These are phyloP conservation scores for Blastobotrys americana DNA, from an alignment of 805 yeast genomes.

Conservation along the genomic window DNA sequence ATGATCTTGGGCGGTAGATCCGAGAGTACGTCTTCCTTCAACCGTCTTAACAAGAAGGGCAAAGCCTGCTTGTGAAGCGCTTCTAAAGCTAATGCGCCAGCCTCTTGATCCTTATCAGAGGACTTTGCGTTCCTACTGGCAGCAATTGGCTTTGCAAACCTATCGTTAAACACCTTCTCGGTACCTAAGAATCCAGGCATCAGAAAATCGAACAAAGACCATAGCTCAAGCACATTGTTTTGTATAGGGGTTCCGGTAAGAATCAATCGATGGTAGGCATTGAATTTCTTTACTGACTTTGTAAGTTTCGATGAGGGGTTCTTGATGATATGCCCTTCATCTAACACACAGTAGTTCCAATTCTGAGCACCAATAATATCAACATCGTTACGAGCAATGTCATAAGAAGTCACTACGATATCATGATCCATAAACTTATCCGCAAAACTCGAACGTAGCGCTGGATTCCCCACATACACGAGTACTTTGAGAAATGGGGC, in stretches of 20 bases:
- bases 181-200: conserved; percentile 99
- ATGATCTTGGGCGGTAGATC: conserved; percentile 97
- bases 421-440: conserved; percentile 52
- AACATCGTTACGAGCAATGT: conserved; percentile 89
- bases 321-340: conserved; percentile 96
- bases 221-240: conserved; percentile 88
- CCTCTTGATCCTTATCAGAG: conserved; percentile 89
- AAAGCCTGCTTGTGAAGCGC: conserved; percentile 93
- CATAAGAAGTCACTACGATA: conserved; percentile 89
- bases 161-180: conserved; percentile 86
- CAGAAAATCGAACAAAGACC: conserved; percentile 95
- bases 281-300: conserved; percentile 72
- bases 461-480: conserved; percentile 92
- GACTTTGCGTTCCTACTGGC: conserved; percentile 79
- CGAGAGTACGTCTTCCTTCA: conserved; percentile 91
- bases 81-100: conserved; percentile 92
- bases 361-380: conserved; percentile 51
- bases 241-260: conserved; percentile 98
- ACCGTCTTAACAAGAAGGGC: conserved; percentile 91
- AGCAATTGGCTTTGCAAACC: conserved; percentile 97
- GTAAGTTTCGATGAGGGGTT: conserved; percentile 84
- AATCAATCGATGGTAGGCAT: conserved; percentile 83
- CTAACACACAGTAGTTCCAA: conserved; percentile 91
- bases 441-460: conserved; percentile 53
- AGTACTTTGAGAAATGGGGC: conserved; percentile 78